These are phyloP conservation scores for Panicum virgatum DNA, from an alignment of 202 grass and related monocot genomes.

Conservation along the genomic window DNA sequence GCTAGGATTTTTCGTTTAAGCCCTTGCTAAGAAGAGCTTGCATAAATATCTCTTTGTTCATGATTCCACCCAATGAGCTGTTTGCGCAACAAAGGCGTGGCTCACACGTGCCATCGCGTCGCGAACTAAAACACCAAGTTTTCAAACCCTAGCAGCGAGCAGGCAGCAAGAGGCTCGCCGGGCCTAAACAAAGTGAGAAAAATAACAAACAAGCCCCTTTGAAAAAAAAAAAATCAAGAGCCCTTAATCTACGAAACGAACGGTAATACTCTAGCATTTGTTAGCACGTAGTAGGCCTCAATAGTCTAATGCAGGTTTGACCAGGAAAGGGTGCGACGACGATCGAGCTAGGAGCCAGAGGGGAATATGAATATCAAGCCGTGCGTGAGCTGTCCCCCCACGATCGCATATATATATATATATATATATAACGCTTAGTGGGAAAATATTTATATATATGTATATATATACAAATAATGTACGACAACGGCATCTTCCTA, in stretches of 20 bases:
- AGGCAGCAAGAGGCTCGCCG: not conserved
- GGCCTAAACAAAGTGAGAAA: not conserved
- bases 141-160: not conserved
- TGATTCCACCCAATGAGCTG: no score
- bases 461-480: not conserved
- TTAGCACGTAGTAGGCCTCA: slow-evolving; percentile 30
- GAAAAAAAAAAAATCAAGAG: not conserved
- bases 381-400: slow-evolving; percentile 19
- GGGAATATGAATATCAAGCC: slow-evolving; percentile 1
- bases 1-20: no score
- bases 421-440: not conserved
- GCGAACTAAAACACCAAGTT: not conserved
- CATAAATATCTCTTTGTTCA: no score
- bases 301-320: slow-evolving; percentile 24
- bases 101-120: not conserved
- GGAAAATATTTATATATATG: not conserved
- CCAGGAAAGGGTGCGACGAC: not conserved
- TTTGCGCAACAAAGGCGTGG: no score
- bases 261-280: not conserved
- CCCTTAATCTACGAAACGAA: not conserved
- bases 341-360: not conserved
- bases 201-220: not conserved
- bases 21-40: no score
- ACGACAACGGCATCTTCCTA: slow-evolving; percentile 22
- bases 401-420: not conserved